These are phyloP conservation scores for Trametes cubensis DNA, from an alignment of 768 basidiomycete species.

Conservation along the genomic window DNA sequence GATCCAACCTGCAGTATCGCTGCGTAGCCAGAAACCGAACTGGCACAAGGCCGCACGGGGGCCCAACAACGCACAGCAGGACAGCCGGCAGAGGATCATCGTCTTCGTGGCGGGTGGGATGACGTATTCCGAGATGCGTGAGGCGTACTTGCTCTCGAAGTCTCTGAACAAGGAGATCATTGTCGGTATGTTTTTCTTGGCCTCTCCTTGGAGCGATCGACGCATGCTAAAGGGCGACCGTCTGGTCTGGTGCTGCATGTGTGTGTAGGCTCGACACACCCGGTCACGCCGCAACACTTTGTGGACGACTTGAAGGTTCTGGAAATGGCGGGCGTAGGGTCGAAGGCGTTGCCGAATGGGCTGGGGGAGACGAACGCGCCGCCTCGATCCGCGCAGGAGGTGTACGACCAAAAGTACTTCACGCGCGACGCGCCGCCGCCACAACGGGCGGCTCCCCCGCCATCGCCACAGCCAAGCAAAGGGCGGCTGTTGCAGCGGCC, in stretches of 20 bases:
- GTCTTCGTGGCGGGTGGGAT: conserved; percentile 94
- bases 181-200: conserved; percentile 63
- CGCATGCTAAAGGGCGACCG: background rate
- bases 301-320: conserved; percentile 86
- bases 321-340: conserved; percentile 86
- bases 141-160: conserved; percentile 78
- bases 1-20: conserved; percentile 46
- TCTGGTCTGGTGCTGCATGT: background rate
- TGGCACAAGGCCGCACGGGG: conserved; percentile 82
- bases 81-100: conserved; percentile 74
- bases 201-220: background rate
- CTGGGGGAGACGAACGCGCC: conserved; percentile 49
- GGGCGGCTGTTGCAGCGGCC: conserved; percentile 31
- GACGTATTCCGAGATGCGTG: conserved; percentile 93
- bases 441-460: conserved; percentile 41
- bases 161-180: conserved; percentile 84
- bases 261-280: conserved; percentile 84
- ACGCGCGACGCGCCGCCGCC: conserved; percentile 64
- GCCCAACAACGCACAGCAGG: conserved; percentile 43
- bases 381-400: conserved; percentile 66
- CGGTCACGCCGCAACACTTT: conserved; percentile 80
- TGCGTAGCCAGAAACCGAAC: conserved; percentile 86
- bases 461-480: conserved; percentile 38
- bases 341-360: conserved; percentile 70
- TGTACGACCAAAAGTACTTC: conserved; percentile 80